Evolutionary conservation across 1,139 yeast species (phyloP).

Genomic region (Candida sanyaensis): DNA sequence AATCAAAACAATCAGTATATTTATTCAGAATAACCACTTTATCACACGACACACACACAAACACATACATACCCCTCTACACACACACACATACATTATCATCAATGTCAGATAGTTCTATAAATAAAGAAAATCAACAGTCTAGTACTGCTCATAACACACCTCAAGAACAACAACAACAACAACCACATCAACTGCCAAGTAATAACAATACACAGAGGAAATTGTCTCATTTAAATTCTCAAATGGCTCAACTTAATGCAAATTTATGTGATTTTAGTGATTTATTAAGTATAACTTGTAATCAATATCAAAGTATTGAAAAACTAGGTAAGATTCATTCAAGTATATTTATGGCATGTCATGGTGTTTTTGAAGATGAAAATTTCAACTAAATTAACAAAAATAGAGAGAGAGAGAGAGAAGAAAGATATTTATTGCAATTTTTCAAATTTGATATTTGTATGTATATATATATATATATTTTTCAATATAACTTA

Average conservation of each 20-base stretch:
- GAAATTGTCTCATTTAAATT: conserved; percentile 60
- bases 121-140: background rate
- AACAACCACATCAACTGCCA: background rate
- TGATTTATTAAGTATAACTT: conserved; percentile 53
- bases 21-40: background rate
- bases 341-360: conserved; percentile 65
- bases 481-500: background rate
- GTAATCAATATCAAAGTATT: conserved; percentile 57
- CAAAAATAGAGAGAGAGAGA: too few species aligned
- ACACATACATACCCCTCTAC: too few species aligned
- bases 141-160: background rate
- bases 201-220: conserved; percentile 27
- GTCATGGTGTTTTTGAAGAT: conserved; percentile 61
- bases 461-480: too few species aligned
- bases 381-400: conserved; percentile 35
- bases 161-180: background rate
- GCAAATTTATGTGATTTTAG: conserved; percentile 61
- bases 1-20: background rate
- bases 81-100: background rate
- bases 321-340: conserved; percentile 62
- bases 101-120: background rate
- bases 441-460: too few species aligned
- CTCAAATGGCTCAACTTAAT: conserved; percentile 63
- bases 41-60: background rate
- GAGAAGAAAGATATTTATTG: too few species aligned